These are phyloP conservation scores for Zopfia rhizophila DNA, from an alignment of 2,329 filamentous ascomycete genomes.

Conservation along the genomic window DNA sequence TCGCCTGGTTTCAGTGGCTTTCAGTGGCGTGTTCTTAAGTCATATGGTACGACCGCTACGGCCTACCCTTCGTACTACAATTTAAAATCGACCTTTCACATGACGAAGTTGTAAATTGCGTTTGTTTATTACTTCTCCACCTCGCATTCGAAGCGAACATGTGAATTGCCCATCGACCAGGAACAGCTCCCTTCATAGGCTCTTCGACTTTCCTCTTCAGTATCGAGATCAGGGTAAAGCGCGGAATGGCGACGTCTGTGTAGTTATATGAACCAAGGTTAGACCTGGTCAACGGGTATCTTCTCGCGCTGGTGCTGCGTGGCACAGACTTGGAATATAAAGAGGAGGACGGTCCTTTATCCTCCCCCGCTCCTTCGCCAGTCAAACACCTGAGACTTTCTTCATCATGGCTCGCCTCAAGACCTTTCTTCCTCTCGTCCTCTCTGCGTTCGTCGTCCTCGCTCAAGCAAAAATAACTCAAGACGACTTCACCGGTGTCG, in stretches of 20 bases:
- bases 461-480: constrained; percentile 32
- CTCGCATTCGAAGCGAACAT: no score
- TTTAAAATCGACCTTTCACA: no score
- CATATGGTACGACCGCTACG: no score
- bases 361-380: neutral
- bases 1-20: constrained; percentile 25
- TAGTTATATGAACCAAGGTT: no score
- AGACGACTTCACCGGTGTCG: constrained; percentile 41
- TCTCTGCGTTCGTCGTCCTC: constrained; percentile 19
- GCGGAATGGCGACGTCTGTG: no score
- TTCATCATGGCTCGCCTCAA: constrained; percentile 11
- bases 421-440: constrained; percentile 20
- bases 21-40: constrained; percentile 19
- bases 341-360: neutral
- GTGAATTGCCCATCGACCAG: no score
- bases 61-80: constrained; percentile 19
- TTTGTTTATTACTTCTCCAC: no score
- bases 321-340: constrained; percentile 6
- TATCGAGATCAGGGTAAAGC: no score
- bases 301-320: neutral
- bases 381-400: constrained; percentile 5
- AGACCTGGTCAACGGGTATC: constrained; percentile 3
- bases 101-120: no score
- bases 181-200: no score
- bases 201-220: no score